Base-by-base conservation (phyloP, 208 protist species). In the Leishmania turanica region DNA sequence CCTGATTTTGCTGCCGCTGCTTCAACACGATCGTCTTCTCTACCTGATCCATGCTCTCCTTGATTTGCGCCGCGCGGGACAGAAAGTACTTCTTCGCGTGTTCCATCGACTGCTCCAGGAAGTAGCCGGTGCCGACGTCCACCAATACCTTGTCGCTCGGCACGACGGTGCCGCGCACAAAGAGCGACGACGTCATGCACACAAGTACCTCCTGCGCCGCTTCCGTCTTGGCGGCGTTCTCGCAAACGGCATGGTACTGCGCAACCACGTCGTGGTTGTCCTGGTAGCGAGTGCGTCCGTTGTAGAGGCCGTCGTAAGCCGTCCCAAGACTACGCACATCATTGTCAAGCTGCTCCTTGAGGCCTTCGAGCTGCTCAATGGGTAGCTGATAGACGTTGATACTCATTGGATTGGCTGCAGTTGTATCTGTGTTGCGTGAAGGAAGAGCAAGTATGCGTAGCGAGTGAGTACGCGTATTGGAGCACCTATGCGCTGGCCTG, bases 71-170 rank as follows among this genome's bases (percentile, higher is more conserved):
- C n/a, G 92, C 91, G 15, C 94, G 94, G 4, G 82, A 80, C 19
- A 75, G 83, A 76, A 96, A 97, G 87, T 96, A 96, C 47, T 83
- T 85, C 83, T 88, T 88, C 49, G 92, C 94, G 68, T 87, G 83
- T 15, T 83, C 88, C 86, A 95, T 93, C 31, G 91, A 87, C 86
- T 93, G 86, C 86, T 97, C 89, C 19, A 97, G 78, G 78, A 93
- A 97, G 88, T 97, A 97, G 78, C 93, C 92, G 58, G 94, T 96
- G 66, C 94, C 94, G 49, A 97, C 94, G 75, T 97, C 94, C 19
- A 97, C 91, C 34, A 97, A 77, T 34, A 97, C 94, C 74, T 83
- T 89, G 70, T 95, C 89, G 54, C 84, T 92, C 8, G 89, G 92
- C 37, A 97, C 88, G 0, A 96, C 88, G 24, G 82, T 85, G 69